Evolutionary conservation across 2,329 filamentous ascomycete genomes (phyloP).

Genomic region (Penicillium glabrum): DNA sequence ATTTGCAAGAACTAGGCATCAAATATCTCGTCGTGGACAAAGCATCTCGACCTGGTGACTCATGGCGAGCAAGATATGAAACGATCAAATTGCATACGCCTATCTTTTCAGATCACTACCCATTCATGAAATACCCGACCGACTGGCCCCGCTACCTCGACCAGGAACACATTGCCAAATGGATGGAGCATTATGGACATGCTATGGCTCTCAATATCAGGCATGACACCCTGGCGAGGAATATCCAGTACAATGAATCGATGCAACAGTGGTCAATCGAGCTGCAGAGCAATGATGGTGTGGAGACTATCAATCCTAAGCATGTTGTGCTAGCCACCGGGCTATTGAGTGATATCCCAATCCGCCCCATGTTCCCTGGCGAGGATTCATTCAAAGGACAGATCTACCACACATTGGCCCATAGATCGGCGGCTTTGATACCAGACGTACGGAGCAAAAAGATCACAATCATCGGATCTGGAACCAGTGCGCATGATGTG

Average conservation of each 20-base stretch:
- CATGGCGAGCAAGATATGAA: slow-evolving; percentile 3
- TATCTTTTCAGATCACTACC: slow-evolving; percentile 1
- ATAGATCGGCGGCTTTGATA: background rate
- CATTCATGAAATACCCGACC: slow-evolving; percentile 5
- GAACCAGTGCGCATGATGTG: slow-evolving; percentile 6
- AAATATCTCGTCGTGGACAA: slow-evolving; percentile 8
- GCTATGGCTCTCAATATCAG: slow-evolving; percentile 2
- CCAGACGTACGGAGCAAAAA: slow-evolving; percentile 3
- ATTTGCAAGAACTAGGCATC: slow-evolving; percentile 3
- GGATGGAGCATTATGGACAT: slow-evolving; percentile 7
- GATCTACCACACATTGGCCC: background rate
- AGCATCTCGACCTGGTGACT: slow-evolving; percentile 1
- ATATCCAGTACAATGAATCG: slow-evolving; percentile 1
- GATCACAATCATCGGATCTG: slow-evolving; percentile 5
- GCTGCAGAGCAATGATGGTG: background rate
- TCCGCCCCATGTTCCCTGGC: slow-evolving; percentile 1
- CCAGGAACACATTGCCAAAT: slow-evolving; percentile 5
- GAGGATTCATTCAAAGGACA: slow-evolving; percentile 3
- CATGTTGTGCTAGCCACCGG: slow-evolving; percentile 7
- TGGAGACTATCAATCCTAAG: slow-evolving; percentile 1
- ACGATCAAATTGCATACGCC: slow-evolving; percentile 4
- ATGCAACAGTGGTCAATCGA: background rate
- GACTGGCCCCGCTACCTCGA: slow-evolving; percentile 4
- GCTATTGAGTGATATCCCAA: background rate
- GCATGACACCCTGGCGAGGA: background rate